phyloP scores from a whole-genome alignment of 1,284 basidiomycete species.

The Rhodotorula sp. region DNA sequence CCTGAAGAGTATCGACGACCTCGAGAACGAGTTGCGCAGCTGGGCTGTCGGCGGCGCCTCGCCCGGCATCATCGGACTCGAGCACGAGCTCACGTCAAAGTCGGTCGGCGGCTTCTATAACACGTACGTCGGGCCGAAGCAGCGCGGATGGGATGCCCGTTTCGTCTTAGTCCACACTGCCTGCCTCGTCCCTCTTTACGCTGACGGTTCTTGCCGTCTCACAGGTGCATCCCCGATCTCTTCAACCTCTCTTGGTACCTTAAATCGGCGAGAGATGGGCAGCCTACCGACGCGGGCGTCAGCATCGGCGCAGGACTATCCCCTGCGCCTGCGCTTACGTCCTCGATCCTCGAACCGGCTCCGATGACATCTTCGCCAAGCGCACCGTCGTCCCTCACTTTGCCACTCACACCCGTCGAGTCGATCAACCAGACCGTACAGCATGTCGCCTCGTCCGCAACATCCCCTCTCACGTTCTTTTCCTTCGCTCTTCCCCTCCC shows the following conservation, averaged over 20 bases:
- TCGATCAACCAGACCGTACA: too few species aligned
- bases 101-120: slow-evolving; percentile 68
- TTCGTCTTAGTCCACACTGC: neutral
- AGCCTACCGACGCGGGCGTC: neutral
- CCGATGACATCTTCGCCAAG: neutral
- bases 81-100: slow-evolving; percentile 71
- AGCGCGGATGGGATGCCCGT: slow-evolving; percentile 28
- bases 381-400: neutral
- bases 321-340: neutral
- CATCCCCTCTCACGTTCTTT: neutral
- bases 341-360: neutral
- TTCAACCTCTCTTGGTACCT: slow-evolving; percentile 16
- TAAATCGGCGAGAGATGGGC: slow-evolving; percentile 11
- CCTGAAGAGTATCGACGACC: slow-evolving; percentile 4
- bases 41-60: slow-evolving; percentile 16
- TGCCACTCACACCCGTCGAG: neutral
- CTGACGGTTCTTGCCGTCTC: neutral
- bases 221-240: slow-evolving; percentile 25
- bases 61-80: slow-evolving; percentile 57
- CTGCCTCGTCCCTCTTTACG: neutral
- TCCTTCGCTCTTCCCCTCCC: neutral
- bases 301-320: slow-evolving; percentile 2
- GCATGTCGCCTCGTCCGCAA: too few species aligned
- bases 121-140: slow-evolving; percentile 55
- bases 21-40: slow-evolving; percentile 19